Base-by-base conservation (phyloP, 768 basidiomycete genomes). In the Kwoniella dendrophila region DNA sequence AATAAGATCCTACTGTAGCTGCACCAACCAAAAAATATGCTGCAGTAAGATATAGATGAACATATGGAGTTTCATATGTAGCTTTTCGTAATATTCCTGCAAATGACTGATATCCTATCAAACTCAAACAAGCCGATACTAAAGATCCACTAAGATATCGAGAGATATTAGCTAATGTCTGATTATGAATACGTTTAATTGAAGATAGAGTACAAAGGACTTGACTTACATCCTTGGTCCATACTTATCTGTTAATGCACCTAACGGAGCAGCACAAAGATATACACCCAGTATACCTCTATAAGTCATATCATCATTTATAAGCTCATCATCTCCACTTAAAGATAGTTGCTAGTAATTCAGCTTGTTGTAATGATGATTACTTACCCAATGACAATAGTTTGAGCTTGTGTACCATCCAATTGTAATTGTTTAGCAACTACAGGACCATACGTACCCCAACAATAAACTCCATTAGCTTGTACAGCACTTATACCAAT, bases 401-500 rank as follows among this genome's bases (percentile, higher is more conserved):
- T 76, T 63, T 76, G 75, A 1, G 71, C 67, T 56, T 78, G 61
- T 3, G 73, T 52, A 1, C 66, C 69, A 22, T 59, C 63, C 59
- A 79, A 56, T n/a, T 70, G 73, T 43, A 79, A 40, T 51, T 32
- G 50, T 33, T 62, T 64, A 12, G 65, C 67, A n/a, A 79, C 72
- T 1, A 75, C 74, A 2, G 75, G 75, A 0, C 78, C 78, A 67
- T 79, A 79, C 1, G 75, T 74, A 20, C 75, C 75, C 78, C 78
- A 79, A 33, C 72, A 75, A 63, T 79, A 79, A 4, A 77, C 76
- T n/a, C 78, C 78, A 56, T 79, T 77, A 8, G 78, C 76, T 44
- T 74, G 75, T 6, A 76, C 26, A n/a, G 74, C 67, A 24, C 67
- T 68, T 16, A 75, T 22, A 10, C 26, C 58, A 10, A 79, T 77